These are phyloP conservation scores for Hansfordia pulvinata DNA, from an alignment of 2,329 filamentous ascomycete genomes.

Conservation along the genomic window DNA sequence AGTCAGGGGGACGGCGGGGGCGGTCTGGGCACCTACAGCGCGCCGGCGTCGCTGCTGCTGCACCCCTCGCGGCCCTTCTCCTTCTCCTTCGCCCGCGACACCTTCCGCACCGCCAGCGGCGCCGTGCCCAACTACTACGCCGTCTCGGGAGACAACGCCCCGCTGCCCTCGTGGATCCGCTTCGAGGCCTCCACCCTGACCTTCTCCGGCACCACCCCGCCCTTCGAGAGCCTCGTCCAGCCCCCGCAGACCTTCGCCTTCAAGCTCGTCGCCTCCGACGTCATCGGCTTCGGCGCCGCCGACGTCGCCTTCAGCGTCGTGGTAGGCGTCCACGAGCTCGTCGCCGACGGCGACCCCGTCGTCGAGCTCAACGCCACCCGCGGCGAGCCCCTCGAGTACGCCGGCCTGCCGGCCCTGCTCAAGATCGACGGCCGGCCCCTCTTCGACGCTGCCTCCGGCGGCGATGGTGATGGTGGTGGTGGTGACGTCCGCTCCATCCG, in stretches of 20 bases:
- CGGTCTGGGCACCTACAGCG: conserved; percentile 48
- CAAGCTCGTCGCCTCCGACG: conserved; percentile 63
- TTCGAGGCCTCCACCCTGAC: conserved; percentile 52
- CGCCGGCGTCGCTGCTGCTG: conserved; percentile 43
- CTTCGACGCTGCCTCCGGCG: conserved; percentile 21
- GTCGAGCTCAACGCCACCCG: conserved; percentile 43
- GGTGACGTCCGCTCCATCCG: conserved; percentile 39
- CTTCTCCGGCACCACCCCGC: conserved; percentile 60
- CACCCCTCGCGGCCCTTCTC: conserved; percentile 38
- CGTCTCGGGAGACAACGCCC: conserved; percentile 62
- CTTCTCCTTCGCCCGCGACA: conserved; percentile 39
- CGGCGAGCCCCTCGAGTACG: conserved; percentile 37
- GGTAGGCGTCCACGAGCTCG: conserved; percentile 57
- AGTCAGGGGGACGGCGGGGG: no score
- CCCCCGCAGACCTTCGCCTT: conserved; percentile 62
- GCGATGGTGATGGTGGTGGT: no score
- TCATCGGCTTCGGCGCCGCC: conserved; percentile 60
- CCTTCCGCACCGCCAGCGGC: conserved; percentile 44
- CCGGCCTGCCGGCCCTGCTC: conserved; percentile 34
- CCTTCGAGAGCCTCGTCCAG: conserved; percentile 45
- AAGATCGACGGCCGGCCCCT: conserved; percentile 43
- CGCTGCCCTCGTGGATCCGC: conserved; percentile 71
- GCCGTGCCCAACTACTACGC: conserved; percentile 59
- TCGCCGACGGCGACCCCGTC: conserved; percentile 43
- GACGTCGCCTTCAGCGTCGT: conserved; percentile 55